Evolutionary conservation across 257 asterid genomes (phyloP), one percentile per base, ranked within the genome.

Genomic region (Anisodus tanguticus): DNA sequence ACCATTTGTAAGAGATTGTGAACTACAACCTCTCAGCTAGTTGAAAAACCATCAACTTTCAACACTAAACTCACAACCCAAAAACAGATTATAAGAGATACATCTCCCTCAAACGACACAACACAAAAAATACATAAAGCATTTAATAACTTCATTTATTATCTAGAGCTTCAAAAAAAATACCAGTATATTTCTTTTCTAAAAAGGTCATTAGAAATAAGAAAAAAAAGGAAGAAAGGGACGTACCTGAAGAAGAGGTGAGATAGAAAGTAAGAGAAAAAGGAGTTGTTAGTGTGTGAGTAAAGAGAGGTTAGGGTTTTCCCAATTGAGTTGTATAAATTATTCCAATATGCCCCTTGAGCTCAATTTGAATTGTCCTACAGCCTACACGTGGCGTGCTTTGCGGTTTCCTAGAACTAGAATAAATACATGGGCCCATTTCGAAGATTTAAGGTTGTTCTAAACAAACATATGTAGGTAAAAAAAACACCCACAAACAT

Each of bases 231-330:
- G 3, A 6, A 62, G 37, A 3, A 10, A 19, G 17, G 15, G 9
- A 74, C 19, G n/a, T 47, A 74, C 80, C 80, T 74, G 60, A 19
- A 74, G 60, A 74, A 71, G 37, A 71, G 79, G 22, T 67, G 74
- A 67, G 49, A 67, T 9, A 3, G 45, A 41, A 41, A 41, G 45
- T 41, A 5, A 57, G 35, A 60, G 41, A 8, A 47, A 15, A 22
- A 68, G 53, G 10, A 47, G 80, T n/a, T 47, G 80, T 5, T 43
- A 35, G 4, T 9, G 80, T 74, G 17, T 49, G 17, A 47, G 60
- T 47, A 19, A 49, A 71, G 58, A 71, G 12, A 49, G 47, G 80
- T 72, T 72, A 41, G 60, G 80, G 41, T 74, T 74, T 63, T 22
- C 70, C 70, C 70, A 15, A 31, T 41, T 0, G 47, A 2, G 31